These are phyloP conservation scores for Hyaloscypha hepaticicola DNA, from an alignment of 495 filamentous ascomycete genomes.

Conservation along the genomic window DNA sequence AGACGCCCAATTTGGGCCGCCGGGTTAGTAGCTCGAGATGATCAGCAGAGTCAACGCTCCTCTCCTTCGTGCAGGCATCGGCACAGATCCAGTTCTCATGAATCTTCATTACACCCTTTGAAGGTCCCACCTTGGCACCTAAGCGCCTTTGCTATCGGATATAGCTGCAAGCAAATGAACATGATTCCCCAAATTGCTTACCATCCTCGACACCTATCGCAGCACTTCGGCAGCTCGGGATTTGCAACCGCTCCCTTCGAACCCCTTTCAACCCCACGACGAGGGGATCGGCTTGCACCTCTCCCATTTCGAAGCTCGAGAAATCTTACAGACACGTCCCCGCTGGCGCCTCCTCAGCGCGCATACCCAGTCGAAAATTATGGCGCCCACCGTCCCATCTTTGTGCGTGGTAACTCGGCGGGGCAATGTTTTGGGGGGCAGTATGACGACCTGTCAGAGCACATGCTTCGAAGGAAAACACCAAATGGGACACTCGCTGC, in stretches of 20 bases:
- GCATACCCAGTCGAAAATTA: constrained; percentile 27
- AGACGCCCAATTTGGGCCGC: constrained; percentile 27
- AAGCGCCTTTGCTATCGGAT: constrained; percentile 8
- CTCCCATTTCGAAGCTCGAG: constrained; percentile 28
- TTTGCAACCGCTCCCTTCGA: constrained; percentile 29
- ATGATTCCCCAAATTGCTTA: constrained; percentile 32
- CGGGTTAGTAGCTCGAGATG: constrained; percentile 27
- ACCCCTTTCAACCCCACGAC: constrained; percentile 10
- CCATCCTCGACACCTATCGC: constrained; percentile 21
- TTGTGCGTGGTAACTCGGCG: constrained; percentile 6
- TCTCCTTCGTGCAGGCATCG: constrained; percentile 33
- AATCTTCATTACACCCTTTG: constrained; percentile 18
- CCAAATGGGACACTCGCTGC: constrained; percentile 90
- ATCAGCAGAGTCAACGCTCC: constrained; percentile 24
- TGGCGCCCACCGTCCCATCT: constrained; percentile 14
- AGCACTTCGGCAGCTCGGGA: constrained; percentile 28
- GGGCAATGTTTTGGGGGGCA: constrained; percentile 14
- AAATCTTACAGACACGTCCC: constrained; percentile 10
- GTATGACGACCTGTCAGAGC: constrained; percentile 49
- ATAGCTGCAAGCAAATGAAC: constrained; percentile 15
- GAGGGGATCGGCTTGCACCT: constrained; percentile 20
- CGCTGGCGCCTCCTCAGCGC: constrained; percentile 22
- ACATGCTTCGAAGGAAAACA: constrained; percentile 89
- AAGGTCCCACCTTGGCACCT: constrained; percentile 4
- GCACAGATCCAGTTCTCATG: constrained; percentile 21